Evolutionary conservation across 352 stramenopile genomes (phyloP), one percentile per base, ranked within the genome.

Genomic region (Pythium scleroteichum): DNA sequence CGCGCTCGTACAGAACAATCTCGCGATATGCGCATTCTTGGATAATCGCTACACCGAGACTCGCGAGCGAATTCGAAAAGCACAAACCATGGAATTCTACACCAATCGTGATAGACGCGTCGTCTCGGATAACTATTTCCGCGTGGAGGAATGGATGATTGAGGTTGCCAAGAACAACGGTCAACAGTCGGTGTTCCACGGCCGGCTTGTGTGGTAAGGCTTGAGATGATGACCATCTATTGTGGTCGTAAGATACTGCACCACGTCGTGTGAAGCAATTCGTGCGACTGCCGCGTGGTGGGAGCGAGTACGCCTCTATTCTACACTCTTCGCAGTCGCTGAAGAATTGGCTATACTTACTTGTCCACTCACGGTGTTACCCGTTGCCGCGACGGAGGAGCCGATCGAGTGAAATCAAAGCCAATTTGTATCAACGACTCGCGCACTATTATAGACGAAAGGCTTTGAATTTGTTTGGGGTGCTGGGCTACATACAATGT

Each of bases 401-500:
- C n/a, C n/a, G n/a, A n/a, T n/a, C n/a, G n/a, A n/a, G n/a, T n/a
- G n/a, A n/a, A n/a, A n/a, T n/a, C n/a, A n/a, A n/a, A n/a, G n/a
- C n/a, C n/a, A n/a, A n/a, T n/a, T n/a, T n/a, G n/a, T n/a, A n/a
- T n/a, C 29, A 35, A 35, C 29, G 29, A 35, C 10, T 10, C 10
- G 29, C 29, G 29, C 14, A 49, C 14, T 49, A 26, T 4, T 13
- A 44, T n/a, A n/a, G n/a, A n/a, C n/a, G n/a, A n/a, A n/a, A n/a
- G n/a, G n/a, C n/a, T n/a, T n/a, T n/a, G n/a, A n/a, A n/a, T n/a
- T n/a, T n/a, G n/a, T 44, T 26, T 12, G 5, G 4, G 12, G 19
- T 48, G 41, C n/a, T 49, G 35, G 10, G 19, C 73, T 47, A 92
- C 79, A 92, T 94, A 60, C 84, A 94, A 64, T 92, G 72, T 7